Evolutionary conservation across 805 yeast species (phyloP).

Genomic region (Yarrowia keelungensis): DNA sequence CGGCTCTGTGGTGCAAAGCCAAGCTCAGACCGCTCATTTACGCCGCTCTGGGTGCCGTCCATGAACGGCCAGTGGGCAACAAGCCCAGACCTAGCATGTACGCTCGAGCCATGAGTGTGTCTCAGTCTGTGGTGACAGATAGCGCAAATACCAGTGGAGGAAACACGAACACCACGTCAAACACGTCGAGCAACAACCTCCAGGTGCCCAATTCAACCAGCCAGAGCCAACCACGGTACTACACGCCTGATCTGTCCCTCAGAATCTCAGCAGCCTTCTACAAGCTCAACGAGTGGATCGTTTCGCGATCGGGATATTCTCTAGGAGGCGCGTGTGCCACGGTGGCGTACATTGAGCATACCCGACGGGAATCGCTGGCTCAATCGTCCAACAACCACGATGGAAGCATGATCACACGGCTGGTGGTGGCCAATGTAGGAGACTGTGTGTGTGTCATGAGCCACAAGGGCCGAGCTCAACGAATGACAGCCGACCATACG

Average conservation of each 20-base stretch:
- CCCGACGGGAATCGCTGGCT: constrained; percentile 9
- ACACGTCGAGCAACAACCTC: background rate
- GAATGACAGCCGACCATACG: constrained; percentile 32
- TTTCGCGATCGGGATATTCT: constrained; percentile 11
- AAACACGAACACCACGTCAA: background rate
- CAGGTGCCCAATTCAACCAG: background rate
- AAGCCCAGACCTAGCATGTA: constrained; percentile 32
- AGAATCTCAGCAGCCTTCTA: constrained; percentile 29
- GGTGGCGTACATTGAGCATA: constrained; percentile 26
- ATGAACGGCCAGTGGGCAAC: constrained; percentile 11
- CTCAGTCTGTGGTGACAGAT: constrained; percentile 4
- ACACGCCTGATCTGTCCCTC: constrained; percentile 19
- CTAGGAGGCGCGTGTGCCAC: constrained; percentile 35
- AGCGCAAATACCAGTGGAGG: constrained; percentile 7
- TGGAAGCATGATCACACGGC: background rate
- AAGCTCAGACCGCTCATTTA: constrained; percentile 32
- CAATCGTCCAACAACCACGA: constrained; percentile 18
- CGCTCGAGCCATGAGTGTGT: constrained; percentile 10
- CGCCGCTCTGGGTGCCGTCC: constrained; percentile 14
- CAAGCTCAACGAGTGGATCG: constrained; percentile 33
- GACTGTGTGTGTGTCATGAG: constrained; percentile 12
- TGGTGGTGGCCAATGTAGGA: constrained; percentile 34
- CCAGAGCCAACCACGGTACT: constrained; percentile 9
- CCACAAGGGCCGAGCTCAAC: constrained; percentile 32
- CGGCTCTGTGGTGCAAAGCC: constrained; percentile 29